Evolutionary conservation across 2,329 filamentous ascomycete genomes (phyloP), one percentile per base, ranked within the genome.

Genomic region (Ophiocordyceps sinensis): DNA sequence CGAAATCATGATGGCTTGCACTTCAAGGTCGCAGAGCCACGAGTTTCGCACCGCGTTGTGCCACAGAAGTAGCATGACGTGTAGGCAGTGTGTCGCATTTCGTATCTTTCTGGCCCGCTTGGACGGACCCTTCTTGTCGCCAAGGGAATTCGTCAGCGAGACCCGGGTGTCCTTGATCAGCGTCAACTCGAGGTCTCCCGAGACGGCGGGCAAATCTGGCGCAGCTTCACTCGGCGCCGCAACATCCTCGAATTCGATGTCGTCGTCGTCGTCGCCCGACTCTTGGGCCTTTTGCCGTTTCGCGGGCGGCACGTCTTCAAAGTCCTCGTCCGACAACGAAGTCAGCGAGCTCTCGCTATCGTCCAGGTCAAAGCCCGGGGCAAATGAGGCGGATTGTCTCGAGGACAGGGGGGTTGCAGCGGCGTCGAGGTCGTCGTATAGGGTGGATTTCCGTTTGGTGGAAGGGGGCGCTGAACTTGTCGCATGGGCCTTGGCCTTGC

Each of bases 11-110:
- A 79, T 82, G 11, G 78, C 76, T 46, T 91, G 85, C 0, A 93
- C 69, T 46, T 83, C 75, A 4, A 71, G 59, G 51, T 96, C 84
- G 49, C 85, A 85, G 17, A 87, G 63, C 81, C 89, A 96, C 0
- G 76, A 69, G 56, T 96, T 95, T 35, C 85, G 77, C 13, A 91
- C 62, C 0, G 85, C 75, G 54, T 96, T 96, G 57, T 96, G 88
- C 71, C 82, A 95, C 44, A 98, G 71, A 14, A 98, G 66, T 40
- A 79, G 75, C 56, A 93, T 79, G 2, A 96, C 87, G 59, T 98
- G 91, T 49, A 94, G 71, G 50, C 85, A 84, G 59, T 98, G 91
- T 1, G 86, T 87, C 4, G 79, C 71, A 29, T 79, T 73, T 23
- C 91, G 75, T 42, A 89, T 82, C 45, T 78, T 74, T 40, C 85